Conservation (phyloP, 2,329 filamentous ascomycete genomes). For the Gaeumannomyces sp. region DNA sequence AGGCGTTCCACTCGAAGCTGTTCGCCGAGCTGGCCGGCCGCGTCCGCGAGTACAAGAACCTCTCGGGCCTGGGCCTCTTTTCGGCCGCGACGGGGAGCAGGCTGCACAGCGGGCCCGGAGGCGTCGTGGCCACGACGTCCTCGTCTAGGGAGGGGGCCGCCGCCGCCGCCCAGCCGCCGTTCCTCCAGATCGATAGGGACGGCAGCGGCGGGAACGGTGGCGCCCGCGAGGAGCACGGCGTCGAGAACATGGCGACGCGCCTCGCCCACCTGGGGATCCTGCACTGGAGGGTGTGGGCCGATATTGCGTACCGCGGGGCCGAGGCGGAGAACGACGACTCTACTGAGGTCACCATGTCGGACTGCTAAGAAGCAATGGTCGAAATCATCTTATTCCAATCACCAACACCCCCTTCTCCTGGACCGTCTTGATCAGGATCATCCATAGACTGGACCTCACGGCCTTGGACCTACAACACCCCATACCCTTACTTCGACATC, state of each 20-base stretch:
- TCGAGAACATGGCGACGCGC: conserved; percentile 66
- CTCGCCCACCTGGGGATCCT: conserved; percentile 78
- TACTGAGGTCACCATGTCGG: conserved; percentile 2
- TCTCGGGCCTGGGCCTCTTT: conserved; percentile 49
- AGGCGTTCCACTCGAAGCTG: conserved; percentile 42
- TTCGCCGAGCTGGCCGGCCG: conserved; percentile 41
- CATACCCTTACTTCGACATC: not conserved
- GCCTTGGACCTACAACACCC: not conserved
- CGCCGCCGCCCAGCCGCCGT: not conserved
- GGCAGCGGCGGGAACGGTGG: conserved; percentile 26
- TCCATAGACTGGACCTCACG: not conserved
- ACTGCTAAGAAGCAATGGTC: not conserved
- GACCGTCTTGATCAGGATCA: not conserved
- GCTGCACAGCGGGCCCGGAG: conserved; percentile 21
- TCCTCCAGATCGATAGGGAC: conserved; percentile 3
- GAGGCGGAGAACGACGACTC: conserved; percentile 3
- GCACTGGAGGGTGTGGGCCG: conserved; percentile 86
- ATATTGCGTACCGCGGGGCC: conserved; percentile 54
- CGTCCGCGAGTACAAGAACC: conserved; percentile 45
- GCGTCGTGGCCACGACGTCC: conserved; percentile 28
- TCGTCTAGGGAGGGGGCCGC: conserved; percentile 12
- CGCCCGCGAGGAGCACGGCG: conserved; percentile 43
- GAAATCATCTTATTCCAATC: not conserved
- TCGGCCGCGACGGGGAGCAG: conserved; percentile 48
- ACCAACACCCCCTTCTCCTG: not conserved